Conservation (phyloP, 352 stramenopile genomes). For the Pythium angustatum region DNA sequence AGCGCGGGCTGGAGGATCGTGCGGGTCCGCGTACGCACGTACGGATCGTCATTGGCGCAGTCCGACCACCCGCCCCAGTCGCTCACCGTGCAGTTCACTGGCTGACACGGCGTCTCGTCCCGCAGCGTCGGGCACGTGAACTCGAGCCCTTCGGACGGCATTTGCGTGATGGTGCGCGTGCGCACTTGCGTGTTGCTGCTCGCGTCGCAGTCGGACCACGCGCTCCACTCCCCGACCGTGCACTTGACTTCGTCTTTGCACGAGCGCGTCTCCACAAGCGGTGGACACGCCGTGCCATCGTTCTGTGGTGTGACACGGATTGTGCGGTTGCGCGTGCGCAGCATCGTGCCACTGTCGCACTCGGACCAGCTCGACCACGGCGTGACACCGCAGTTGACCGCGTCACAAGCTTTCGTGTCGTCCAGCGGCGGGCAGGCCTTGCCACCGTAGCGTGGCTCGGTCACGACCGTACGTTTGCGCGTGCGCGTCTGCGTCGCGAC, state of each 20-base stretch:
- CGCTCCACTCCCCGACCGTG: slow-evolving; percentile 45
- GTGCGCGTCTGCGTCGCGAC: slow-evolving; percentile 33
- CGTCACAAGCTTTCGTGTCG: slow-evolving; percentile 38
- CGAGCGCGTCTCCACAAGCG: slow-evolving; percentile 41
- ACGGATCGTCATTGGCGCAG: slow-evolving; percentile 41
- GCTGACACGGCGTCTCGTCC: slow-evolving; percentile 46
- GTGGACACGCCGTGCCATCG: slow-evolving; percentile 45
- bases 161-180: slow-evolving; percentile 45
- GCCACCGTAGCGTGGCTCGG: slow-evolving; percentile 34
- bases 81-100: slow-evolving; percentile 53
- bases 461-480: slow-evolving; percentile 39
- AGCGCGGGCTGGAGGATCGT: slow-evolving; percentile 42
- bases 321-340: slow-evolving; percentile 41
- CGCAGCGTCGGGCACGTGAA: slow-evolving; percentile 40
- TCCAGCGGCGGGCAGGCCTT: slow-evolving; percentile 45
- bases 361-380: slow-evolving; percentile 47
- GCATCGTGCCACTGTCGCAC: slow-evolving; percentile 36
- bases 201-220: slow-evolving; percentile 48
- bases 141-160: slow-evolving; percentile 28
- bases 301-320: slow-evolving; percentile 39
- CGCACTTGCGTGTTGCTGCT: slow-evolving; percentile 37
- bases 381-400: slow-evolving; percentile 59
- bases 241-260: slow-evolving; percentile 55
- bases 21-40: slow-evolving; percentile 38
- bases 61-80: slow-evolving; percentile 52